Base-by-base conservation (phyloP, 768 basidiomycete species). In the Leccinum longicurvipes region DNA sequence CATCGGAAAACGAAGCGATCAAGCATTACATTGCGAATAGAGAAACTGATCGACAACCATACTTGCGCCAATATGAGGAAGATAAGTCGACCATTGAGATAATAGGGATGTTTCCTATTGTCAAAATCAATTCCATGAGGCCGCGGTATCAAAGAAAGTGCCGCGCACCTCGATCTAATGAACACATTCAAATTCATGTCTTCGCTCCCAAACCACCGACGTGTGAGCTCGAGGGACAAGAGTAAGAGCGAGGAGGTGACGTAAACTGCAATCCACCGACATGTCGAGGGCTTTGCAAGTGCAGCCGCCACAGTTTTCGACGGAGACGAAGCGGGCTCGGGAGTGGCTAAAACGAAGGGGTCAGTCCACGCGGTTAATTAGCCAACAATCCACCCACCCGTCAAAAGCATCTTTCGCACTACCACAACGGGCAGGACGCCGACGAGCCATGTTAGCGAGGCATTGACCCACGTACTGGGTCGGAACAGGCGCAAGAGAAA, bases 71-170 rank as follows among this genome's bases (percentile, higher is more conserved):
- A 60, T 24, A 82, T 51, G 17, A 89, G 66, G 64, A 87, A 87
- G 8, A 90, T 59, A 6, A 88, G 71, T 17, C 82, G 81, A 1
- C 86, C 87, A 51, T 89, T 89, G 21, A 90, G 74, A 63, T 89
- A 85, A 59, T 82, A 81, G 0, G 87, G 87, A 57, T 91, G 86
- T 70, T 86, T 89, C 63, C 87, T 89, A 58, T 45, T 36, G 41
- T 21, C 0, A n/a, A 3, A 34, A 44, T 49, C 11, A 41, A 10
- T 23, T 41, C 4, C 9, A 55, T 44, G 1, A 24, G 11, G 36
- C 19, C 19, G 6, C 11, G 19, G 14, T 6, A 1, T 17, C 6
- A 15, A 4, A n/a, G 10, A 15, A n/a, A 6, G 23, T 4, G 21
- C 6, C 68, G 77, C 60, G 27, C 55, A 87, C 89, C 74, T 84